Conservation (phyloP, 768 basidiomycete species). For the Hydnum rufescens region DNA sequence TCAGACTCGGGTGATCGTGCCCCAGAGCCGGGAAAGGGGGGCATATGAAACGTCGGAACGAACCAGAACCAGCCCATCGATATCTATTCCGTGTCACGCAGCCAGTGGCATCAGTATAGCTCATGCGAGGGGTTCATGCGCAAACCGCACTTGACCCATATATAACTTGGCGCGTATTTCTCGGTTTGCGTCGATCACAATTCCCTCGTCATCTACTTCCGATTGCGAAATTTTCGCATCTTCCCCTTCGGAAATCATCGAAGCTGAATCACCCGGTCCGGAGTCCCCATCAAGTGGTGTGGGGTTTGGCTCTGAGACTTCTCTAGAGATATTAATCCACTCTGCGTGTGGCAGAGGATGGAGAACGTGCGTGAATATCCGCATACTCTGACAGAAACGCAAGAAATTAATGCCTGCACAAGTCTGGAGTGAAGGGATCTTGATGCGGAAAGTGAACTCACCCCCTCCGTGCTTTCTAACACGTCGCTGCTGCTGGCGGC, state of each 20-base stretch:
- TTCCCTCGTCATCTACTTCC: slow-evolving; percentile 17
- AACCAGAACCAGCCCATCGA: slow-evolving; percentile 79
- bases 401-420: neutral
- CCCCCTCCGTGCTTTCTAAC: slow-evolving; percentile 20
- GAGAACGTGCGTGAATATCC: slow-evolving; percentile 9
- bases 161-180: slow-evolving; percentile 56
- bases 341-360: slow-evolving; percentile 8
- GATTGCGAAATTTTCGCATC: neutral
- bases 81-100: slow-evolving; percentile 25
- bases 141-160: slow-evolving; percentile 47
- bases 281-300: no score
- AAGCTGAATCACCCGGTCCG: neutral
- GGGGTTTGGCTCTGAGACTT: no score
- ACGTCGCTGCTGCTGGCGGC: slow-evolving; percentile 18
- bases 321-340: no score
- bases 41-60: slow-evolving; percentile 66
- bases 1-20: slow-evolving; percentile 5
- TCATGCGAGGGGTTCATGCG: no score
- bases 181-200: slow-evolving; percentile 42
- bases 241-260: slow-evolving; percentile 6
- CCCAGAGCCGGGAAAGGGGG: slow-evolving; percentile 23
- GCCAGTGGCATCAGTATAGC: slow-evolving; percentile 10
- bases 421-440: neutral
- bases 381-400: neutral
- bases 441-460: slow-evolving; percentile 11